These are phyloP conservation scores for Lentinula aciculospora DNA, from an alignment of 768 basidiomycete genomes.

Conservation along the genomic window DNA sequence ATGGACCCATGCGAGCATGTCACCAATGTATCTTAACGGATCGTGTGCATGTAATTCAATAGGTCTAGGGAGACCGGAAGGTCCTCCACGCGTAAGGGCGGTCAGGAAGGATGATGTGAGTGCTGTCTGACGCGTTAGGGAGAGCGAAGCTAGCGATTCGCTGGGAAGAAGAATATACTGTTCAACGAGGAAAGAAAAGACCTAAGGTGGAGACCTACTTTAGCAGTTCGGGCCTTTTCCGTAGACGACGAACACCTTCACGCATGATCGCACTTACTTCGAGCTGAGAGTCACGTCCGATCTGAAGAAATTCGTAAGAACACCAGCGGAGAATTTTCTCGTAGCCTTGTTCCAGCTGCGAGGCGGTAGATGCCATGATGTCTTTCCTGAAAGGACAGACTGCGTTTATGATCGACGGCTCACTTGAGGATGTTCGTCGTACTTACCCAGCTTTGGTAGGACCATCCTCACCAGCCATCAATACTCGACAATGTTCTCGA, in stretches of 20 bases:
- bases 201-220: constrained; percentile 37
- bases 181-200: background rate
- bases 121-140: constrained; percentile 76
- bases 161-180: constrained; percentile 16
- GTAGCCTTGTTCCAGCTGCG: constrained; percentile 83
- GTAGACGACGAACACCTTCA: constrained; percentile 70
- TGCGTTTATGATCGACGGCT: background rate
- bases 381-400: constrained; percentile 53
- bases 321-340: constrained; percentile 86
- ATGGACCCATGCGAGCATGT: constrained; percentile 99
- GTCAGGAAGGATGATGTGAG: constrained; percentile 79
- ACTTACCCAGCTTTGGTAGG: constrained; percentile 71
- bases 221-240: constrained; percentile 72
- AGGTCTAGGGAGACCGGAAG: constrained; percentile 79
- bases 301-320: constrained; percentile 76
- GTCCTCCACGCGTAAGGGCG: constrained; percentile 85
- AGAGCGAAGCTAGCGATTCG: constrained; percentile 72
- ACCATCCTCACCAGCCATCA: constrained; percentile 83
- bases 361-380: constrained; percentile 79
- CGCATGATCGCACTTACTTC: constrained; percentile 63
- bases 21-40: constrained; percentile 92
- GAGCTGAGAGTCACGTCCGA: constrained; percentile 67
- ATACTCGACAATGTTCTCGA: constrained; percentile 74
- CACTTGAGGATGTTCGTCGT: background rate
- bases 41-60: constrained; percentile 99